These are phyloP conservation scores for Lipomyces oligophaga DNA, from an alignment of 805 yeast species.

Conservation along the genomic window DNA sequence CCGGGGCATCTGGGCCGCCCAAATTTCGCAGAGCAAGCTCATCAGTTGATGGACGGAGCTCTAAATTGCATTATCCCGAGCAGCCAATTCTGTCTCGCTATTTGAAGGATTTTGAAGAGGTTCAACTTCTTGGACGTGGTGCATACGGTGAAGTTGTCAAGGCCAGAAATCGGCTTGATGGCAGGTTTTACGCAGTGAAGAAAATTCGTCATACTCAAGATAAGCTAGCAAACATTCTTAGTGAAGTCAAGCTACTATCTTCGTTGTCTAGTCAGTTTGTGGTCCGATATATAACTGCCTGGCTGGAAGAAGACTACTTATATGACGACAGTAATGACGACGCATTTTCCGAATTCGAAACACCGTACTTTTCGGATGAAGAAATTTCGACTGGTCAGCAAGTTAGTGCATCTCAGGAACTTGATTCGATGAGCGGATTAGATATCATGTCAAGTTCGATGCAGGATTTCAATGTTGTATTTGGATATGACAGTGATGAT, in stretches of 20 bases:
- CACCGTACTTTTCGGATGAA: slow-evolving; percentile 30
- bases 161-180: slow-evolving; percentile 88
- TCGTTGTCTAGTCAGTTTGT: slow-evolving; percentile 92
- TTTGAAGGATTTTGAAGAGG: slow-evolving; percentile 91
- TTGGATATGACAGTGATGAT: slow-evolving; percentile 34
- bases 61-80: slow-evolving; percentile 8
- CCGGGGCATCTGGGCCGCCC: not conserved
- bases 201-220: slow-evolving; percentile 80
- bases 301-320: slow-evolving; percentile 75
- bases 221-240: slow-evolving; percentile 72
- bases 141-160: slow-evolving; percentile 99
- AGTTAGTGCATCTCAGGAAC: slow-evolving; percentile 20
- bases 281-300: slow-evolving; percentile 93
- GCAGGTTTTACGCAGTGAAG: slow-evolving; percentile 90
- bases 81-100: slow-evolving; percentile 56
- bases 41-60: slow-evolving; percentile 22
- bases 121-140: slow-evolving; percentile 85
- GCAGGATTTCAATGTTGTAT: slow-evolving; percentile 34
- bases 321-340: slow-evolving; percentile 40
- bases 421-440: slow-evolving; percentile 21
- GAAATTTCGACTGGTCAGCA: slow-evolving; percentile 25
- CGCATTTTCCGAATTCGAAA: slow-evolving; percentile 33
- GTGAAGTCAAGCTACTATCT: slow-evolving; percentile 89
- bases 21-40: slow-evolving; percentile 7
- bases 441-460: slow-evolving; percentile 30